These are phyloP conservation scores for Angophora floribunda DNA, from an alignment of 345 rosid species.

Conservation along the genomic window DNA sequence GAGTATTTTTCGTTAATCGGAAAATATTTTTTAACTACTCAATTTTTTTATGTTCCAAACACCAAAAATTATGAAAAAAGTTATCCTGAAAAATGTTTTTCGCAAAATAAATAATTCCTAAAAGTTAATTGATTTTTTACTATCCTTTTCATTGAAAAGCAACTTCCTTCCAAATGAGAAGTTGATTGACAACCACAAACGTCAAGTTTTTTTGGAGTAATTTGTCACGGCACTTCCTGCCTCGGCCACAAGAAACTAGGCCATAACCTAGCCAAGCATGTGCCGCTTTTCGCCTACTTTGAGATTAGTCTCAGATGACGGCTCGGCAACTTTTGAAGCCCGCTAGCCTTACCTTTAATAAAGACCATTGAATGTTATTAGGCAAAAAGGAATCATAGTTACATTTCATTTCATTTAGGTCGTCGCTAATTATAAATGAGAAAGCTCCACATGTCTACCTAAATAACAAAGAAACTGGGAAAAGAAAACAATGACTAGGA, in stretches of 20 bases:
- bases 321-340: neutral
- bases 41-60: no score
- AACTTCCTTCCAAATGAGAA: neutral
- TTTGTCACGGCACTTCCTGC: neutral
- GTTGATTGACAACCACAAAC: neutral
- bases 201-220: neutral
- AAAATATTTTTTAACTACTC: no score
- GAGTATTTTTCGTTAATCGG: no score
- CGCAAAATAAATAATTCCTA: no score
- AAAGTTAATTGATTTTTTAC: neutral
- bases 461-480: neutral
- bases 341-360: neutral
- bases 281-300: no score
- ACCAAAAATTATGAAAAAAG: no score
- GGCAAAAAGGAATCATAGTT: neutral
- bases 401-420: neutral
- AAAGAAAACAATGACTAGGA: neutral
- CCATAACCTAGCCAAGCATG: no score
- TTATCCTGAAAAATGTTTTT: no score
- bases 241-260: neutral
- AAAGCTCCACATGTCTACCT: neutral
- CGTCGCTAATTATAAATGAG: neutral
- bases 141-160: neutral
- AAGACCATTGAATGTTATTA: neutral
- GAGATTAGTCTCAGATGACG: no score